Conservation (phyloP, 179 eudicot species). For the Amaranthus tricolor region DNA sequence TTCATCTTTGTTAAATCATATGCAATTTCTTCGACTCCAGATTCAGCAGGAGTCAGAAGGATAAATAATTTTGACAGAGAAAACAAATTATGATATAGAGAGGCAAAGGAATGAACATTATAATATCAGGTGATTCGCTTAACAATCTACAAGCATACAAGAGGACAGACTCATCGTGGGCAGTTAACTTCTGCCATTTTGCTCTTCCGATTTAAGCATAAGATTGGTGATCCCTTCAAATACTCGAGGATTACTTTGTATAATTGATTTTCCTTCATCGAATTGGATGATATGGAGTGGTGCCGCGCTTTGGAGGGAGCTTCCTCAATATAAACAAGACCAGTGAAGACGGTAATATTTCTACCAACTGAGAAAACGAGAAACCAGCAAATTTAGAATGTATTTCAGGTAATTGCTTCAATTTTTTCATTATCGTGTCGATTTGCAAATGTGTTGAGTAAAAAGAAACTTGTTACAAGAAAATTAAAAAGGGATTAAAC, state of each 20-base stretch:
- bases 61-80: neutral
- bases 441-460: neutral
- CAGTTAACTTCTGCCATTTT: slow-evolving; percentile 10
- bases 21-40: slow-evolving; percentile 10
- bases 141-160: slow-evolving; percentile 26
- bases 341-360: slow-evolving; percentile 80
- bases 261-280: slow-evolving; percentile 36
- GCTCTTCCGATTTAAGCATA: slow-evolving; percentile 14
- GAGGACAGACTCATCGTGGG: slow-evolving; percentile 14
- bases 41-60: slow-evolving; percentile 2
- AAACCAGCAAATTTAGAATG: slow-evolving; percentile 4
- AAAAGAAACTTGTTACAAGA: neutral
- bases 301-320: slow-evolving; percentile 87
- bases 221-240: slow-evolving; percentile 9
- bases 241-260: slow-evolving; percentile 1
- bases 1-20: neutral
- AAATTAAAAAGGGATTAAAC: slow-evolving; percentile 9
- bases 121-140: slow-evolving; percentile 18
- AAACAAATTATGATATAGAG: slow-evolving; percentile 11
- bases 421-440: neutral
- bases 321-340: slow-evolving; percentile 93
- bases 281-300: slow-evolving; percentile 74
- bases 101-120: slow-evolving; percentile 16
- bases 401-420: neutral
- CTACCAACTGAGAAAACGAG: slow-evolving; percentile 64